Percentiles rank a stretch among this genome's conserved stretches.
Conservation (phyloP, 2,329 filamentous ascomycete genomes). For the Aureobasidium musti region DNA sequence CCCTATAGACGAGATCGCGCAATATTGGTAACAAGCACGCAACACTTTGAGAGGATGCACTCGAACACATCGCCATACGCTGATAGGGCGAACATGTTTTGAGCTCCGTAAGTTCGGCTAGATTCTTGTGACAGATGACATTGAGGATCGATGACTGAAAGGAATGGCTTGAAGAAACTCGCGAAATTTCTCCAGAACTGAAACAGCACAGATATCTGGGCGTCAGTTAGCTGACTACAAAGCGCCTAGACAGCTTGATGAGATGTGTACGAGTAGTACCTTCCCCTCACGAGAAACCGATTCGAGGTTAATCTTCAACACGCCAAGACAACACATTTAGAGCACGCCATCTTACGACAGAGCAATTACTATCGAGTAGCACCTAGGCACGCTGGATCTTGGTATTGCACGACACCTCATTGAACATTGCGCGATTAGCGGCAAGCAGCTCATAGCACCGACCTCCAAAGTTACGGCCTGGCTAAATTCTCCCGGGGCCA, state of each 20-base stretch:
- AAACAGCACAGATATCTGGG: background rate
- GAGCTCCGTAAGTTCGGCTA: background rate
- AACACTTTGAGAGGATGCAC: background rate
- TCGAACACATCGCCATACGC: background rate
- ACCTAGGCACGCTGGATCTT: background rate
- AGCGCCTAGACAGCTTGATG: too few relatives aligned
- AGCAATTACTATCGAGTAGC: background rate
- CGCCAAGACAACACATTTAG: background rate
- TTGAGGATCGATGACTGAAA: background rate
- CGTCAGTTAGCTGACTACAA: background rate
- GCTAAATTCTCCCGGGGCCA: too few relatives aligned
- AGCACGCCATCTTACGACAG: conserved; percentile 20
- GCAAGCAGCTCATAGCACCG: too few relatives aligned
- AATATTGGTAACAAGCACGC: conserved; percentile 22
- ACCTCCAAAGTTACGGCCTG: too few relatives aligned
- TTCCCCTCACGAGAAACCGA: background rate
- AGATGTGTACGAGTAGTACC: background rate
- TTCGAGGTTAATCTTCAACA: background rate
- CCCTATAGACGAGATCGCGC: background rate
- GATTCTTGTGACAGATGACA: background rate
- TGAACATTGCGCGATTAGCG: too few relatives aligned
- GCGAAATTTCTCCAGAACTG: background rate
- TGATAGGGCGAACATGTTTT: background rate
- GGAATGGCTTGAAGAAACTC: background rate
- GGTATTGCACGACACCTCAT: background rate